Base-by-base conservation (phyloP, 805 yeast genomes). In the Lipomyces starkeyi region DNA sequence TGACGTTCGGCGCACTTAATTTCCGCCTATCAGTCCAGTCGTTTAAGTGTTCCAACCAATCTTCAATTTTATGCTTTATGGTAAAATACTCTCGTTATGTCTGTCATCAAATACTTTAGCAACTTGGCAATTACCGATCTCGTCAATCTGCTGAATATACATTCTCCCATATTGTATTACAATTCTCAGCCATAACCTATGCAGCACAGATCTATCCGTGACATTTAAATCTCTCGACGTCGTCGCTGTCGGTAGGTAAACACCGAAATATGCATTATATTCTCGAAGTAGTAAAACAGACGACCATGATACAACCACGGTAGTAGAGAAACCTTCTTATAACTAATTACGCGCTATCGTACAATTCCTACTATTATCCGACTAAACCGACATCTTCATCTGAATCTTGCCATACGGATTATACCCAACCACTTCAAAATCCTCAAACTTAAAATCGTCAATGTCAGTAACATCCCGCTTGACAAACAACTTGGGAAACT, bases 371-470 rank as follows among this genome's bases (percentile, higher is more conserved):
- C 20, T 25, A 17, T 43, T 25, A 43, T 43, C 22, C 43, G 43
- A 13, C 56, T 82, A 95, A 35, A 95, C 99, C 77, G 98, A 93
- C 99, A 95, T 95, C 74, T 91, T 90, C 99, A 95, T 95, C 73
- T 90, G 91, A 73, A 95, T 94, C 69, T 87, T 88, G 1, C 87
- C 85, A 75, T 91, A 88, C 2, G 97, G 98, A 63, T 90, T 82
- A 78, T 95, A 95, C 63, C 86, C 91, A 2, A 81, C 80, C 59
- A 95, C 87, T 74, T 88, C 91, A 74, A 95, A 93, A 78, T 95
- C 98, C 66, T 93, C 98, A 74, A 82, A 91, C 74, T 83, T 85
- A 82, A 95, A 95, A 75, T 91, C 97, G 76, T 93, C 98, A 64
- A 95, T 95, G 68, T 83, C 79, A 20, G 80, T 82, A 11, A 94